phyloP scores from a whole-genome alignment of 2,329 filamentous ascomycete genomes.

The Podosphaera fusca region DNA sequence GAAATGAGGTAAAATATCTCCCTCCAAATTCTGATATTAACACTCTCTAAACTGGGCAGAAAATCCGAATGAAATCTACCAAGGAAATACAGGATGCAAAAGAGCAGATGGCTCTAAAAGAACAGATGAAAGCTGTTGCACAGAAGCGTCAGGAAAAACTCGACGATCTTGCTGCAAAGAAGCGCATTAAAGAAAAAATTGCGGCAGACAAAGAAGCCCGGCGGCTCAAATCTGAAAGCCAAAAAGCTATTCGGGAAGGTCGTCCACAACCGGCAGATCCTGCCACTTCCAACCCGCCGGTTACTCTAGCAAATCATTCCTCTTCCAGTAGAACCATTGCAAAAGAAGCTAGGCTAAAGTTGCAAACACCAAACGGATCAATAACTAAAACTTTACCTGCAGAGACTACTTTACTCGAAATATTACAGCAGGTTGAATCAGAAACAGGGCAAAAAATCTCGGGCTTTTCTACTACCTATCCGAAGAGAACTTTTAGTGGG shows the following conservation, averaged over 20 bases:
- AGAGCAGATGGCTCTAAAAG: conserved; percentile 68
- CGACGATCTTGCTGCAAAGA: conserved; percentile 67
- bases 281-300: conserved; percentile 4
- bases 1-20: conserved; percentile 44
- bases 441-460: conserved; percentile 53
- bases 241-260: conserved; percentile 75
- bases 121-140: conserved; percentile 77
- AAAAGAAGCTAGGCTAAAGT: conserved; percentile 56
- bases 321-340: conserved; percentile 19
- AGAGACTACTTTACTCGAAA: conserved; percentile 80
- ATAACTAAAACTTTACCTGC: conserved; percentile 73
- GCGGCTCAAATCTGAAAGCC: conserved; percentile 59
- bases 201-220: conserved; percentile 85
- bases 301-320: conserved; percentile 19
- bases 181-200: conserved; percentile 77
- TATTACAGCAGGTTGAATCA: conserved; percentile 50
- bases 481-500: conserved; percentile 54
- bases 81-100: conserved; percentile 75
- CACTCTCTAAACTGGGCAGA: conserved; percentile 17
- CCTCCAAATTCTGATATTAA: not conserved
- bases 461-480: conserved; percentile 71
- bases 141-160: conserved; percentile 73
- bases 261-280: conserved; percentile 23
- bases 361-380: conserved; percentile 56
- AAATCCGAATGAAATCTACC: conserved; percentile 66